Base-by-base conservation (phyloP, 352 stramenopile species). In the Phytophthora colocasiae region DNA sequence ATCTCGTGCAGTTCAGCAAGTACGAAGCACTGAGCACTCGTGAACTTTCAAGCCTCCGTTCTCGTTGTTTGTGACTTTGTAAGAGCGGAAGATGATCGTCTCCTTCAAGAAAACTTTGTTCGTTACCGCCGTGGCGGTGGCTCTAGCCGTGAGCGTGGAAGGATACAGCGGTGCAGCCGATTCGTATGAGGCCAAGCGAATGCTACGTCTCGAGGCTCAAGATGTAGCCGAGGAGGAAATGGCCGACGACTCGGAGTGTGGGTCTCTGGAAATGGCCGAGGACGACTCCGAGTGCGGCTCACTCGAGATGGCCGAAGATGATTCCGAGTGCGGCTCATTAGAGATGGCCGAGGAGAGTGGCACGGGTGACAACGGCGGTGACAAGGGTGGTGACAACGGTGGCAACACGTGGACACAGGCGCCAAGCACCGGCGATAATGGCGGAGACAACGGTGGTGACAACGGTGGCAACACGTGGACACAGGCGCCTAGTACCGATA, bases 91-190 rank as follows among this genome's bases (percentile, higher is more conserved):
- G 22, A 79, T 76, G 58, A 47, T 79, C 4, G 45, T 55, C 9
- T 41, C 53, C 10, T 73, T 69, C 36, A 79, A 76, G 50, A 73
- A 70, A 64, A 63, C 48, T 36, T 41, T 79, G 24, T 53, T 76
- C 34, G 19, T 65, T 46, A 63, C 66, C 52, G 62, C 71, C 31
- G 47, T 78, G 24, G 71, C 57, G 17, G 56, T 73, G 39, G 59
- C 58, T 31, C 22, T 74, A 41, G 52, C 53, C 24, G 39, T 38
- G n/a, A 69, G 36, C 24, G 68, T 52, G 7, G 58, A 73, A 8
- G 60, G 58, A 27, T 77, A 77, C 54, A 63, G 26, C 46, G 52
- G 40, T 31, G 64, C 49, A 17, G 45, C 53, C 34, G 54, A 60
- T 2, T 61, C 60, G 5, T 73, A 73, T 54, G 43, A 61, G 19